These are phyloP conservation scores for Neurospora sp. DNA, from an alignment of 495 filamentous ascomycete species.

Conservation along the genomic window DNA sequence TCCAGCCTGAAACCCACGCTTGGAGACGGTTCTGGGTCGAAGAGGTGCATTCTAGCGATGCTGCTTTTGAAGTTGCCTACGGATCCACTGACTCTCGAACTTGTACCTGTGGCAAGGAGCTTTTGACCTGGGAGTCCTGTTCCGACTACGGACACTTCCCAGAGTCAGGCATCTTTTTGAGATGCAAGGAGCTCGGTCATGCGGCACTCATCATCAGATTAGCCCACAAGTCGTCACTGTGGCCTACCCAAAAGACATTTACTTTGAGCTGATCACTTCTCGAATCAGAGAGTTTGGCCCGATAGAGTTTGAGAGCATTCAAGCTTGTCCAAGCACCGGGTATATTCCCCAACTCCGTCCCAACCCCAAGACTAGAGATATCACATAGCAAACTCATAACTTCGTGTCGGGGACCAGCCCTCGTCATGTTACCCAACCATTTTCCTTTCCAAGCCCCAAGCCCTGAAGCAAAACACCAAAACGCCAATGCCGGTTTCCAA, in stretches of 20 bases:
- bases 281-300: background rate
- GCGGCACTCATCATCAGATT: background rate
- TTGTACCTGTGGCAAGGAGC: background rate
- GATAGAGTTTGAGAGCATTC: background rate
- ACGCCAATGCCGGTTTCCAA: background rate
- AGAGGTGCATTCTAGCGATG: too few species aligned
- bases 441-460: background rate
- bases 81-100: rapidly evolving
- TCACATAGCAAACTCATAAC: background rate
- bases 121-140: background rate
- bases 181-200: background rate
- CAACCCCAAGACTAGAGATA: background rate
- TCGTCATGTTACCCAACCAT: background rate
- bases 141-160: background rate
- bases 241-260: background rate
- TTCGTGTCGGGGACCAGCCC: background rate
- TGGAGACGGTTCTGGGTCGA: too few species aligned
- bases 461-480: background rate
- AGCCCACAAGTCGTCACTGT: background rate
- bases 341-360: background rate
- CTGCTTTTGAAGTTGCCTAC: background rate
- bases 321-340: background rate
- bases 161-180: background rate
- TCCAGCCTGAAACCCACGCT: background rate
- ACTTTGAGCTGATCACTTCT: background rate